phyloP scores from a whole-genome alignment of 2,329 filamentous ascomycete genomes.

The Zymoseptoria pseudotritici region DNA sequence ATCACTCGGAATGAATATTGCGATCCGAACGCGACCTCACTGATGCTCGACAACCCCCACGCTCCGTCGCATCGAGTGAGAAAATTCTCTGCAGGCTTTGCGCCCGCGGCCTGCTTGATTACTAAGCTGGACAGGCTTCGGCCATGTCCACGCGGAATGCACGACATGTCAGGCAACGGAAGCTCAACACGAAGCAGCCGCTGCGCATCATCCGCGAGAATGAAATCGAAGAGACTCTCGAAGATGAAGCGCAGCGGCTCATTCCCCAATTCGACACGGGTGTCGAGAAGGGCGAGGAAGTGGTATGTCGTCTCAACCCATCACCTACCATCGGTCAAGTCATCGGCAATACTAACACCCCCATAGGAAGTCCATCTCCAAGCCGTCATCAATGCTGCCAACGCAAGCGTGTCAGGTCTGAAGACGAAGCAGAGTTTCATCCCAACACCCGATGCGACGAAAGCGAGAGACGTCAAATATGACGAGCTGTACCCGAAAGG shows the following conservation, averaged over 20 bases:
- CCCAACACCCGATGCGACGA: conserved; percentile 57
- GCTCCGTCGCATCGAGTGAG: neutral
- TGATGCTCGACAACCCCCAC: neutral
- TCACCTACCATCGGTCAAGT: conserved; percentile 7
- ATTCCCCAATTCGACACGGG: conserved; percentile 85
- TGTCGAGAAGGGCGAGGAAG: conserved; percentile 95
- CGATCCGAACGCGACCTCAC: neutral
- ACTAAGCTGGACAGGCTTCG: neutral
- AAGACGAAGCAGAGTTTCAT: conserved; percentile 57
- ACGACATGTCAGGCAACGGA: conserved; percentile 62
- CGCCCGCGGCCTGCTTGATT: neutral
- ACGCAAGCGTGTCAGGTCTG: conserved; percentile 47
- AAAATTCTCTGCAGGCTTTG: neutral
- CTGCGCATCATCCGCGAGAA: conserved; percentile 82
- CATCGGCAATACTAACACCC: conserved; percentile 18
- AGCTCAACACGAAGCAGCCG: conserved; percentile 84
- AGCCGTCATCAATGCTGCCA: conserved; percentile 63
- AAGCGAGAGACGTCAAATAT: conserved; percentile 64
- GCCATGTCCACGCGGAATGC: conserved; percentile 32
- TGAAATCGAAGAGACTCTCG: conserved; percentile 75
- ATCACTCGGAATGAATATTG: neutral
- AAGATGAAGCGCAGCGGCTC: conserved; percentile 75
- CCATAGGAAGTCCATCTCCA: conserved; percentile 92
- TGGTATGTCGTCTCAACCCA: conserved; percentile 56
- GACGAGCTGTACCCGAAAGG: conserved; percentile 73